Evolutionary conservation across 2,329 filamentous ascomycete genomes (phyloP).

Genomic region (Colletotrichum gloeosporioides): DNA sequence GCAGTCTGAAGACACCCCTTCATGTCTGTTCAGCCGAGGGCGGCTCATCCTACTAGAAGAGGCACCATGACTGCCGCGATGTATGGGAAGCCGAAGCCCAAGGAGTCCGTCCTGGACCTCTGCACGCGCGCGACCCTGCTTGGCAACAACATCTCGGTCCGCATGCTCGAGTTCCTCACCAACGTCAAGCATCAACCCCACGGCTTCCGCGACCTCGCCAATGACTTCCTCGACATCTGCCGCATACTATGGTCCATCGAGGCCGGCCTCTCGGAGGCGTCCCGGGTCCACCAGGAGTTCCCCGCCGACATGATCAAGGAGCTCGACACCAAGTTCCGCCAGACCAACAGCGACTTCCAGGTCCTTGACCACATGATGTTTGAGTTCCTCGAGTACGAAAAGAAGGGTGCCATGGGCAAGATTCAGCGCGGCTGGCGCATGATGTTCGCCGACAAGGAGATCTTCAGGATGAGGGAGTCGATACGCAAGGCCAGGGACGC

Average conservation of each 20-base stretch:
- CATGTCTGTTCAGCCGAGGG: neutral
- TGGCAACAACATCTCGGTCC: conserved; percentile 68
- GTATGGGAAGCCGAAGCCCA: conserved; percentile 24
- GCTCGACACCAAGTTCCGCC: conserved; percentile 67
- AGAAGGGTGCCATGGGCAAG: conserved; percentile 64
- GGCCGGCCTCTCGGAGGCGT: conserved; percentile 63
- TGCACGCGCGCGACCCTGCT: conserved; percentile 64
- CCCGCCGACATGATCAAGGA: conserved; percentile 67
- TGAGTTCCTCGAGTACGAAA: conserved; percentile 67
- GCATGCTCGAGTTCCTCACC: conserved; percentile 68
- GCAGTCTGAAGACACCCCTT: neutral
- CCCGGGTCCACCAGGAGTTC: conserved; percentile 55
- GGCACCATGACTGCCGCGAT: neutral
- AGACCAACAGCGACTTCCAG: conserved; percentile 66
- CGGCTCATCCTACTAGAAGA: neutral
- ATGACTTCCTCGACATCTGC: conserved; percentile 71
- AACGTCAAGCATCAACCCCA: conserved; percentile 58
- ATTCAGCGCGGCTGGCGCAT: conserved; percentile 67
- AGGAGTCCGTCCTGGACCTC: conserved; percentile 46
- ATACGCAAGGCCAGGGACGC: conserved; percentile 65
- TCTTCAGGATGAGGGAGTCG: conserved; percentile 63
- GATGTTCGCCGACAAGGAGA: conserved; percentile 66
- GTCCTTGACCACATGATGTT: conserved; percentile 67
- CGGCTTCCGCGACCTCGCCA: conserved; percentile 64
- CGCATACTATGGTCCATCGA: conserved; percentile 73